Conservation (phyloP, 2,329 filamentous ascomycete genomes). For the Sporothrix curviconia region DNA sequence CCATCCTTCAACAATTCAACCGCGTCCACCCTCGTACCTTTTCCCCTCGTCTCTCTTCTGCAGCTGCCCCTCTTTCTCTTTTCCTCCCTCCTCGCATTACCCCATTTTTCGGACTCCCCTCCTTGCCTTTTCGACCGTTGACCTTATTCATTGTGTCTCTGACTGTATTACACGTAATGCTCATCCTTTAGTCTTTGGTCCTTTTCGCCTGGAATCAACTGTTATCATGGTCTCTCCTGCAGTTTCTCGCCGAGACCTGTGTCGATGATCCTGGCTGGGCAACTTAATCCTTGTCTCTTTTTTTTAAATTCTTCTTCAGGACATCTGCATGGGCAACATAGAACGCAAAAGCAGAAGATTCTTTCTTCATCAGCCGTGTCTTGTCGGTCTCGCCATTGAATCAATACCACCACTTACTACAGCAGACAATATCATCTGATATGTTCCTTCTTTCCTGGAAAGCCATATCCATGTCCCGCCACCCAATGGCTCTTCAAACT, state of each 20-base stretch:
- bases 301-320: no score
- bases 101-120: neutral
- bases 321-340: no score
- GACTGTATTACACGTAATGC: neutral
- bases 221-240: neutral
- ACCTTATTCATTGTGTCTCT: neutral
- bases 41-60: neutral
- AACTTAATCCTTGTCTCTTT: neutral
- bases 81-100: neutral
- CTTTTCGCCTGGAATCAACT: neutral
- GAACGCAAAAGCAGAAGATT: no score
- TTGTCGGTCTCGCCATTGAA: no score
- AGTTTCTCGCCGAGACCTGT: conserved; percentile 7
- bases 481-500: no score
- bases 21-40: no score
- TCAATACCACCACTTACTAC: no score
- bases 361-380: no score
- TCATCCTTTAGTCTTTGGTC: neutral
- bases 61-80: neutral
- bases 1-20: no score
- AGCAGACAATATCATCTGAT: no score
- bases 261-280: neutral
- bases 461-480: no score
- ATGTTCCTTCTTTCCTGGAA: no score
- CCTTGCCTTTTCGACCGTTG: conserved; percentile 9